Evolutionary conservation across 352 stramenopile genomes (phyloP).

Genomic region (Phytopythium helicoides): DNA sequence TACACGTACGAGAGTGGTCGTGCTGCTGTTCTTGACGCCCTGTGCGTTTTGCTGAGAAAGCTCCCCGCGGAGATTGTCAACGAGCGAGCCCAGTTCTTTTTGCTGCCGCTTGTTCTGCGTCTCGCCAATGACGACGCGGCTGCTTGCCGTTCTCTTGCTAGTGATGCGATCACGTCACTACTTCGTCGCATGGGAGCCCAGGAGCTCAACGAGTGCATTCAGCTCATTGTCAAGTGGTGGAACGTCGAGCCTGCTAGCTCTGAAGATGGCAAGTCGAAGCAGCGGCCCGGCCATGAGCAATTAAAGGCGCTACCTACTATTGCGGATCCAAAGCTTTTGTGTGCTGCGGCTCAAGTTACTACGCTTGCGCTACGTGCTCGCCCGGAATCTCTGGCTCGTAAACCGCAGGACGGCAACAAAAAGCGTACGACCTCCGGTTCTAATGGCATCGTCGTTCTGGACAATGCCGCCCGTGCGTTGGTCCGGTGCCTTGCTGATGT

Average conservation of each 20-base stretch:
- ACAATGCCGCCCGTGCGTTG: constrained; percentile 34
- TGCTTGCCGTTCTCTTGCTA: constrained; percentile 83
- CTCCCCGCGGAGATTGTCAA: constrained; percentile 92
- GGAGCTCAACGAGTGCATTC: constrained; percentile 86
- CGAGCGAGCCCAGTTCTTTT: constrained; percentile 91
- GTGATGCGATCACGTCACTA: constrained; percentile 79
- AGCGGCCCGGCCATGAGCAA: constrained; percentile 2
- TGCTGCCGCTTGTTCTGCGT: constrained; percentile 95
- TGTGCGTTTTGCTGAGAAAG: constrained; percentile 90
- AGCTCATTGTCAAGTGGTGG: constrained; percentile 90
- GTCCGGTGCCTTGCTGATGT: constrained; percentile 31
- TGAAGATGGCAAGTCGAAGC: constrained; percentile 4
- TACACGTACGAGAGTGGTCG: constrained; percentile 95
- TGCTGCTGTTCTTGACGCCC: constrained; percentile 87
- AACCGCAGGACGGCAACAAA: no score
- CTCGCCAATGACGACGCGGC: constrained; percentile 94
- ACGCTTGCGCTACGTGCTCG: constrained; percentile 67
- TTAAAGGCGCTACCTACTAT: not conserved
- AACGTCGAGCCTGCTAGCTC: constrained; percentile 16
- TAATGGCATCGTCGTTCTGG: constrained; percentile 37
- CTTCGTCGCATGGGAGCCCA: constrained; percentile 90
- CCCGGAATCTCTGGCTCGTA: constrained; percentile 75
- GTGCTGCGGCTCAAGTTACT: constrained; percentile 72
- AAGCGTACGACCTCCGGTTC: not conserved
- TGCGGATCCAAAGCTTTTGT: constrained; percentile 47